Conservation (phyloP, 305 asterid species). For the Solanum hybrid region DNA sequence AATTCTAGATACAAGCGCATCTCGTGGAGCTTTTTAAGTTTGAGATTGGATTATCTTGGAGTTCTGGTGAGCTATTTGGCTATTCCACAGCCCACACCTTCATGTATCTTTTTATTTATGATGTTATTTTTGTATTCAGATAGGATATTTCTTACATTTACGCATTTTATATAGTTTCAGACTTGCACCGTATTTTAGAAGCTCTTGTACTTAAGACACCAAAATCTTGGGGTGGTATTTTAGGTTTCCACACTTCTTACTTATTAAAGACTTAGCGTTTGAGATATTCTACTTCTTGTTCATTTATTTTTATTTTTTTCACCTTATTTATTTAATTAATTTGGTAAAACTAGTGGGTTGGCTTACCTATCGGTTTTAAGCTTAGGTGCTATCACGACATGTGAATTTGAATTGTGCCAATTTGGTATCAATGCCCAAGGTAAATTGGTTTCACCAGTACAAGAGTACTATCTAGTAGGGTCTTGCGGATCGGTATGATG, state of each 20-base stretch:
- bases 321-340: too few relatives aligned
- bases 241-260: not conserved
- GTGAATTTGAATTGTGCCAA: too few relatives aligned
- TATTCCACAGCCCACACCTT: not conserved
- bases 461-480: not conserved
- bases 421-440: not conserved
- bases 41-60: not conserved
- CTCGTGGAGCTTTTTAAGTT: not conserved
- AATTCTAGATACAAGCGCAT: too few relatives aligned
- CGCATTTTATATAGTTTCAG: too few relatives aligned
- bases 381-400: not conserved
- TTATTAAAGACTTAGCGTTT: not conserved
- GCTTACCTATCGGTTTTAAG: not conserved
- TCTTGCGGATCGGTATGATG: not conserved
- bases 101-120: not conserved
- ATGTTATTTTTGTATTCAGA: too few relatives aligned
- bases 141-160: too few relatives aligned
- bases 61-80: not conserved
- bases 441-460: not conserved
- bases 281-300: not conserved
- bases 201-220: not conserved
- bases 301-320: too few relatives aligned
- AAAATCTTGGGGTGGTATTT: not conserved
- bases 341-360: too few relatives aligned
- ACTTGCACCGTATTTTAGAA: not conserved